Percentiles rank a stretch among this genome's conserved stretches.
These are phyloP conservation scores for Furcasterigmium furcatum DNA, from an alignment of 2,329 filamentous ascomycete genomes.

Conservation along the genomic window DNA sequence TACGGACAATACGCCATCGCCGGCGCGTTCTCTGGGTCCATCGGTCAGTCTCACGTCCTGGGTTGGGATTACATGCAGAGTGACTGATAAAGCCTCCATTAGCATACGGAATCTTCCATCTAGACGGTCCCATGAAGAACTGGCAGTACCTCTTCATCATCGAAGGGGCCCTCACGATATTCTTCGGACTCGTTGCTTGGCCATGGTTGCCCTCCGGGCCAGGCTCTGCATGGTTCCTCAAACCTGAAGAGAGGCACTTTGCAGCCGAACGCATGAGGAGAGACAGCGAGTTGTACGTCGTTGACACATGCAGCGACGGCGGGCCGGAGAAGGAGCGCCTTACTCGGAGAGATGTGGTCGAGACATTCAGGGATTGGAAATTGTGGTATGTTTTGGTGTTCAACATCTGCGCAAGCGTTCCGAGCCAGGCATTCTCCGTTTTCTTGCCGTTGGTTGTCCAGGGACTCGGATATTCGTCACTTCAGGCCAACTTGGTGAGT, in stretches of 20 bases:
- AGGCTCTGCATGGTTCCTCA: slow-evolving; percentile 33
- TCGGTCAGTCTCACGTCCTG: slow-evolving; percentile 21
- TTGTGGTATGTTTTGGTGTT: slow-evolving; percentile 26
- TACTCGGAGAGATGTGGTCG: slow-evolving; percentile 23
- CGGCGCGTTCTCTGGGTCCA: slow-evolving; percentile 51
- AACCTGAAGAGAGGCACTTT: slow-evolving; percentile 26
- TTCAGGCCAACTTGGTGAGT: slow-evolving; percentile 21
- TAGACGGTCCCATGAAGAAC: slow-evolving; percentile 25
- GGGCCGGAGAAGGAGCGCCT: slow-evolving; percentile 16
- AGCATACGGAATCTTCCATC: slow-evolving; percentile 35
- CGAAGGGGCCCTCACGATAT: slow-evolving; percentile 34
- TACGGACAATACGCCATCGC: slow-evolving; percentile 55
- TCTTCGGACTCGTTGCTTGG: slow-evolving; percentile 31
- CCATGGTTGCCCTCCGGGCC: slow-evolving; percentile 33
- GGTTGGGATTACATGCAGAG: slow-evolving; percentile 3
- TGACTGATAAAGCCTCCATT: slow-evolving; percentile 1
- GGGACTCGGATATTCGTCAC: slow-evolving; percentile 20
- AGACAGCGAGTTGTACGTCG: slow-evolving; percentile 25
- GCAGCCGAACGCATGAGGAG: slow-evolving; percentile 29
- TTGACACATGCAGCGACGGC: slow-evolving; percentile 18
- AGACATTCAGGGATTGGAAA: slow-evolving; percentile 30
- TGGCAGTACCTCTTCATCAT: slow-evolving; percentile 44
- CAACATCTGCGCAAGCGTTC: slow-evolving; percentile 28
- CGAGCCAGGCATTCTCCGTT: slow-evolving; percentile 24
- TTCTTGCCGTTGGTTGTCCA: slow-evolving; percentile 28